phyloP scores from a whole-genome alignment of 2,329 filamentous ascomycete species.

The Dactylellina cionopaga region DNA sequence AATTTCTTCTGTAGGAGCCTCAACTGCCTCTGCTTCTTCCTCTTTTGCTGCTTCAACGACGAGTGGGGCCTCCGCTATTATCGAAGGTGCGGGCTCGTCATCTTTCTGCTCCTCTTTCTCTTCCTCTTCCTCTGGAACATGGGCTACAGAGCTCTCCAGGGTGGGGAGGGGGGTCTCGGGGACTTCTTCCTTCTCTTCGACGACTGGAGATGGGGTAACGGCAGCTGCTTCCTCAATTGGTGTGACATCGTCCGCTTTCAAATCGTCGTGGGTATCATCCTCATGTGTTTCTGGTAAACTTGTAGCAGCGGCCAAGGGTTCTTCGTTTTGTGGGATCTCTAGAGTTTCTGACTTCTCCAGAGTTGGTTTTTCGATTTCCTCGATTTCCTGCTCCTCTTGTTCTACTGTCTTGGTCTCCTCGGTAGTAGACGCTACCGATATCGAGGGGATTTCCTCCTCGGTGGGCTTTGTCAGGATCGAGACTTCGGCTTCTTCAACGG shows the following conservation, averaged over 20 bases:
- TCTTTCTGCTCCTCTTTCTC: slow-evolving; percentile 21
- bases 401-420: slow-evolving; percentile 19
- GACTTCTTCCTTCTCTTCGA: slow-evolving; percentile 8
- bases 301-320: slow-evolving; percentile 39
- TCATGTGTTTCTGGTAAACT: slow-evolving; percentile 32
- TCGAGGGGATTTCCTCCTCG: slow-evolving; percentile 39
- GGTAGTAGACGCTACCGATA: slow-evolving; percentile 26
- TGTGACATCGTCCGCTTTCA: background rate
- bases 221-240: background rate
- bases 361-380: slow-evolving; percentile 12
- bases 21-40: slow-evolving; percentile 4
- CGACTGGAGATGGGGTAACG: background rate
- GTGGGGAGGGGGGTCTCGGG: background rate
- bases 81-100: slow-evolving; percentile 3
- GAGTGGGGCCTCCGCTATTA: slow-evolving; percentile 5
- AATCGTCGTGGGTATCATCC: slow-evolving; percentile 13
- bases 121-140: background rate
- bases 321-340: slow-evolving; percentile 23
- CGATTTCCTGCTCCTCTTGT: slow-evolving; percentile 9
- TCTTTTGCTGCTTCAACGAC: slow-evolving; percentile 21
- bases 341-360: slow-evolving; percentile 7
- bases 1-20: slow-evolving; percentile 1
- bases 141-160: too few relatives aligned
- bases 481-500: slow-evolving; percentile 11
- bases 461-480: background rate